phyloP scores from a whole-genome alignment of 352 stramenopile genomes.

The Peronospora destructor region DNA sequence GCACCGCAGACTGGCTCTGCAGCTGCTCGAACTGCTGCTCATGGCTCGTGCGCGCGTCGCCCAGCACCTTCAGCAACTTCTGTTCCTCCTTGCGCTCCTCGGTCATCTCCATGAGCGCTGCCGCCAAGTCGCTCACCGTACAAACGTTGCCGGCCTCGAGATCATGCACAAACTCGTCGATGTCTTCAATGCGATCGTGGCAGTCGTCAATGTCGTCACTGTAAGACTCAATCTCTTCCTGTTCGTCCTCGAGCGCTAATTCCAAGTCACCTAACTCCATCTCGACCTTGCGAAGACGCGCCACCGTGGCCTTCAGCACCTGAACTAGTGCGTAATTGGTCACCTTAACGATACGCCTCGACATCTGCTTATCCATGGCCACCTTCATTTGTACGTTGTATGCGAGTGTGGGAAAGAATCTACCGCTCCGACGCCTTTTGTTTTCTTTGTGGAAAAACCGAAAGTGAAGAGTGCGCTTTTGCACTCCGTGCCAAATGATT shows the following conservation, averaged over 20 bases:
- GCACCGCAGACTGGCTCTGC: constrained; percentile 16
- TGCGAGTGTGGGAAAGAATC: constrained; percentile 8
- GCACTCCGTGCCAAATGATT: constrained; percentile 9
- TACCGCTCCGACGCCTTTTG: not conserved
- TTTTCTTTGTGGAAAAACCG: constrained; percentile 10
- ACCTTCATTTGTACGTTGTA: constrained; percentile 21
- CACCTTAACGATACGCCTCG: constrained; percentile 30
- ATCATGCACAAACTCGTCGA: constrained; percentile 38
- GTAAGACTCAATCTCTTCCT: constrained; percentile 37
- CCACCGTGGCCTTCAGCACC: constrained; percentile 33
- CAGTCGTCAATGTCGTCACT: constrained; percentile 40
- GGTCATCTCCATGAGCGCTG: constrained; percentile 28
- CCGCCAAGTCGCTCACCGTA: constrained; percentile 28
- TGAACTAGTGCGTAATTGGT: constrained; percentile 40
- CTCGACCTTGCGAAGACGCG: constrained; percentile 29
- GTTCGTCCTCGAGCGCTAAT: constrained; percentile 32
- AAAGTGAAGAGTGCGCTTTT: constrained; percentile 23
- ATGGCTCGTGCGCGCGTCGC: constrained; percentile 27
- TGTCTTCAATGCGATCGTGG: constrained; percentile 36
- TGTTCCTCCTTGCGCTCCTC: constrained; percentile 38
- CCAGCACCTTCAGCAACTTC: constrained; percentile 32
- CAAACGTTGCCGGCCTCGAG: constrained; percentile 26
- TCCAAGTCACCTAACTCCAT: constrained; percentile 29
- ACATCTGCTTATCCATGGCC: constrained; percentile 29
- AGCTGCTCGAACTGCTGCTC: constrained; percentile 30